Percentiles rank a stretch among this genome's conserved stretches.
These are phyloP conservation scores for Xylaria sp. DNA, from an alignment of 2,329 filamentous ascomycete species.

Conservation along the genomic window DNA sequence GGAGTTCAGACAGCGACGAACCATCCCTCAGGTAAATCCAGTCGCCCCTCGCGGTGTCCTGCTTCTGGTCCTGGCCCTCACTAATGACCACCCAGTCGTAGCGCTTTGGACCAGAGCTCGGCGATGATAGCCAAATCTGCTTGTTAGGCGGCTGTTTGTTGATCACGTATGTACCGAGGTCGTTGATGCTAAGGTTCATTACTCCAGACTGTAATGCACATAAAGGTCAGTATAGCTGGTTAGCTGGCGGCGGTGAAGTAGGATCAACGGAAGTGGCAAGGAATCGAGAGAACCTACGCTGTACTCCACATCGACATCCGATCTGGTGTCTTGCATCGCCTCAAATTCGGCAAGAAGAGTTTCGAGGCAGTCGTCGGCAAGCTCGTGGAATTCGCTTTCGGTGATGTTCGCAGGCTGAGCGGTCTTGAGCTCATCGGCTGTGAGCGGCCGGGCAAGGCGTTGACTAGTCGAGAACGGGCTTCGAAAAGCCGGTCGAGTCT, in stretches of 20 bases:
- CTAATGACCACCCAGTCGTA: conserved; percentile 84
- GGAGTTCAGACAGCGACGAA: conserved; percentile 72
- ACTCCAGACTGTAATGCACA: conserved; percentile 72
- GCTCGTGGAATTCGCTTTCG: conserved; percentile 74
- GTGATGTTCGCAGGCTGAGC: conserved; percentile 65
- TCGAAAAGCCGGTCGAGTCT: not conserved
- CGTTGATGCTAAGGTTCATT: conserved; percentile 73
- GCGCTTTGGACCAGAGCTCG: conserved; percentile 87
- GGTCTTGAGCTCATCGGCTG: conserved; percentile 42
- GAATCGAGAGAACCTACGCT: conserved; percentile 62
- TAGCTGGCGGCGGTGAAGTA: not conserved
- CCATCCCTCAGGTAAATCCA: conserved; percentile 92
- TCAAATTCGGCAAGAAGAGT: conserved; percentile 66
- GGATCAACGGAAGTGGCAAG: not conserved
- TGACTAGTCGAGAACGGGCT: conserved; percentile 44
- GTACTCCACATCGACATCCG: conserved; percentile 87
- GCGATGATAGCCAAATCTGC: conserved; percentile 95
- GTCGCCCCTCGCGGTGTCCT: conserved; percentile 72
- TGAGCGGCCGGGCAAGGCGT: conserved; percentile 47
- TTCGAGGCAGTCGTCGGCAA: conserved; percentile 77
- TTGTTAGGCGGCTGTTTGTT: conserved; percentile 99
- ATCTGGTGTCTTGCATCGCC: conserved; percentile 71
- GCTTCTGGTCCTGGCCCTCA: conserved; percentile 78
- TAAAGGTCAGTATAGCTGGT: conserved; percentile 6
- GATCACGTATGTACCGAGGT: conserved; percentile 83